Evolutionary conservation across 306 rosid species (phyloP).

Genomic region (Fragaria nilgerrensis): DNA sequence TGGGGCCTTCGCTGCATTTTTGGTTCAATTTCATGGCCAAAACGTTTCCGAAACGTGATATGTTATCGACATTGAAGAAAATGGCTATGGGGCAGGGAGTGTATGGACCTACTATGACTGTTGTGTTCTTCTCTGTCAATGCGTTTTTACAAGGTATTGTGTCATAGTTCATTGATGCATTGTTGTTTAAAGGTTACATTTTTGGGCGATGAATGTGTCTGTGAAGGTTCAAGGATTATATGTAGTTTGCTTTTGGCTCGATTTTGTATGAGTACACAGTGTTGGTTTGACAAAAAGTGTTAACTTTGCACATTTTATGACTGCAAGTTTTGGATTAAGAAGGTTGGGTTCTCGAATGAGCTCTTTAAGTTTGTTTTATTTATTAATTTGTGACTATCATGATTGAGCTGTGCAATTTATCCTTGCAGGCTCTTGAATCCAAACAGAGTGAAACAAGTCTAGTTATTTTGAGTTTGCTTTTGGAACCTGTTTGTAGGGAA

Average conservation of each 20-base stretch:
- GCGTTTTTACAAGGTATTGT: constrained; percentile 70
- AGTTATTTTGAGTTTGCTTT: neutral
- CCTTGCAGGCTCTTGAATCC: neutral
- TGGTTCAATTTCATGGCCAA: constrained; percentile 90
- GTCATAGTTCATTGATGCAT: constrained; percentile 2
- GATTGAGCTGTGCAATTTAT: neutral
- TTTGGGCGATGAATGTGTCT: neutral
- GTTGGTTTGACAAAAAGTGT: neutral
- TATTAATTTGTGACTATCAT: neutral
- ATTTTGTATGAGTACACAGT: neutral
- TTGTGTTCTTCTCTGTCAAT: constrained; percentile 71
- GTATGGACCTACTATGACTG: constrained; percentile 88
- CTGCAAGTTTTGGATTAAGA: neutral
- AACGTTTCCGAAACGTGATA: constrained; percentile 65
- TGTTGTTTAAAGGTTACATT: neutral
- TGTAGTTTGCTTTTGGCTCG: neutral
- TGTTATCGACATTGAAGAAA: constrained; percentile 73
- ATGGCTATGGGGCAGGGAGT: constrained; percentile 78
- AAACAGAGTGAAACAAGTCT: neutral
- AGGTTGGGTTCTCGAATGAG: neutral
- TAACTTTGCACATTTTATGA: neutral
- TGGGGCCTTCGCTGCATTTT: constrained; percentile 87
- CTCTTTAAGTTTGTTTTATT: neutral
- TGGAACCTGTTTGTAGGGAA: neutral
- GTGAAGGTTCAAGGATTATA: neutral